Base-by-base conservation (phyloP, 805 yeast species). In the Suhomyces emberorum region DNA sequence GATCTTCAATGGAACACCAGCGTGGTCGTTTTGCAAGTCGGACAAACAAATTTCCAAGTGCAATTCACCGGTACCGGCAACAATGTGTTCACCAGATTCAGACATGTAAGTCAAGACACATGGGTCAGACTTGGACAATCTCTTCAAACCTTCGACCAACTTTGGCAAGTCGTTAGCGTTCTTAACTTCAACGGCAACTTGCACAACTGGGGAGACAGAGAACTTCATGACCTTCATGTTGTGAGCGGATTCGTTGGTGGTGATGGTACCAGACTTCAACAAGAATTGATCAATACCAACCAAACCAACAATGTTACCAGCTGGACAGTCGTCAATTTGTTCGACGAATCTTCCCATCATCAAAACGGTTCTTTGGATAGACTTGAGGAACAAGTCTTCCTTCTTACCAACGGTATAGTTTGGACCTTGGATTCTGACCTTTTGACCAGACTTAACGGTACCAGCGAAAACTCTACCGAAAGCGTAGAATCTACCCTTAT, bases 401-500 rank as follows among this genome's bases (percentile, higher is more conserved):
- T 93, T 91, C 81, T 82, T 86, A 72, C 98, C 98, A 71, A 95
- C 96, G 61, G 80, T 80, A 77, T 88, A 91, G 95, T 91, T 91
- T 71, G 98, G 98, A 77, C 98, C 98, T 81, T 91, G 98, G 67
- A 91, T 91, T 80, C 98, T 87, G 66, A 91, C 96, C 87, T 91
- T 91, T 82, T 83, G 88, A 76, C 98, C 98, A 61, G 96, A 87
- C 72, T 76, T 86, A 65, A 93, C 97, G 64, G 98, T 91, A 88
- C 98, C 98, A 59, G 98, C 86, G 79, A 91, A 91, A 70, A 91
- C 98, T 82, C 98, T 93, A 76, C 98, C 98, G 79, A 91, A 93
- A 67, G 98, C 98, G 84, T 88, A 91, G 95, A 91, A 91, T 79
- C 98, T 88, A 83, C 98, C 98, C 81, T 91, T 93, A 76, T 91